Evolutionary conservation across 768 basidiomycete species (phyloP).

Genomic region (Trametes meyenii): DNA sequence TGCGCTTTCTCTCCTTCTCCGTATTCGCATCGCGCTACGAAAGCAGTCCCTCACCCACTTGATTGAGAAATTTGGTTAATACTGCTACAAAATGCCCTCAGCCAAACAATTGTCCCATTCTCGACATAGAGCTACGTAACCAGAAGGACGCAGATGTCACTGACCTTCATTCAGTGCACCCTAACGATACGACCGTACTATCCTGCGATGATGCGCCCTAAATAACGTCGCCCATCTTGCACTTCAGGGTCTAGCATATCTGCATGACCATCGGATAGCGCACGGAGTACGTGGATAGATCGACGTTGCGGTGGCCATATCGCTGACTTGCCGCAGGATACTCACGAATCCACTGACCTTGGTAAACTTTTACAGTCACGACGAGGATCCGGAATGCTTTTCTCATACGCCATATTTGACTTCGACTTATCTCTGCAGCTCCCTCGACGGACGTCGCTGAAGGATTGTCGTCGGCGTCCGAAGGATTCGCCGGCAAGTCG

Average conservation of each 20-base stretch:
- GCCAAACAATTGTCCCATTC: too few species aligned
- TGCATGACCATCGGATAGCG: not conserved
- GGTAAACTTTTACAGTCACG: not conserved
- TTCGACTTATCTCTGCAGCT: not conserved
- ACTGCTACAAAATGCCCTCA: too few species aligned
- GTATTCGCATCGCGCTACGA: too few species aligned
- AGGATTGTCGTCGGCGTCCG: not conserved
- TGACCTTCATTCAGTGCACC: not conserved
- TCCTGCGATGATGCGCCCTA: not conserved
- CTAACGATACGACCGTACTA: not conserved
- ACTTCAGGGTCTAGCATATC: not conserved
- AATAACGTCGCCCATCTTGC: not conserved
- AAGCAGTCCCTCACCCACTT: too few species aligned
- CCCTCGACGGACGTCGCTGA: not conserved
- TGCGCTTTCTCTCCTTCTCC: too few species aligned
- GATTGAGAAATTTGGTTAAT: too few species aligned
- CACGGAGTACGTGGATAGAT: not conserved
- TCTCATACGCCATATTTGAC: not conserved
- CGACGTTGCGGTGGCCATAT: too few species aligned
- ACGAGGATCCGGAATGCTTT: not conserved
- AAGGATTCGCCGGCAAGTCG: not conserved
- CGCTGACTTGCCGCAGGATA: not conserved
- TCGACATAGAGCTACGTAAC: too few species aligned
- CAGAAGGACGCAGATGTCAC: too few species aligned
- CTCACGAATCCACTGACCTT: conserved; percentile 1